Evolutionary conservation across 2,329 filamentous ascomycete genomes (phyloP).

Genomic region (Aaosphaeria arxii): DNA sequence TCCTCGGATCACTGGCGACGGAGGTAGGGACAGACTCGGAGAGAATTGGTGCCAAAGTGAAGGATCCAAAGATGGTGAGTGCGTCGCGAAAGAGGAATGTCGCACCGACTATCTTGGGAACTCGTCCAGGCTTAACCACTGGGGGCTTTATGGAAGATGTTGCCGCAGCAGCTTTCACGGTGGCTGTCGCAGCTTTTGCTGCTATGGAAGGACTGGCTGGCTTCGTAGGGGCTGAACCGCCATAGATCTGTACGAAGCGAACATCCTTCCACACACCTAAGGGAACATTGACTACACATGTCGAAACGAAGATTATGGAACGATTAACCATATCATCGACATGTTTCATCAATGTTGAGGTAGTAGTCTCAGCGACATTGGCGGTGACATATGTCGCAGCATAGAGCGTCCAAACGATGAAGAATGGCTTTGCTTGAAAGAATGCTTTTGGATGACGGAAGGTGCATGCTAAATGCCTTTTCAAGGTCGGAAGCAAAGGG

Average conservation of each 20-base stretch:
- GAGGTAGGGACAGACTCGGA: slow-evolving; percentile 6
- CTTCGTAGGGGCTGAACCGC: neutral
- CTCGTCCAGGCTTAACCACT: no score
- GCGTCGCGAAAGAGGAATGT: slow-evolving; percentile 28
- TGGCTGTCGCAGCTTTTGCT: neutral
- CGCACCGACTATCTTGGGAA: slow-evolving; percentile 12
- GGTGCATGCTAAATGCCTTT: slow-evolving; percentile 15
- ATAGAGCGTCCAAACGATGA: slow-evolving; percentile 27
- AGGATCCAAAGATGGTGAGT: slow-evolving; percentile 28
- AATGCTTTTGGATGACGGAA: slow-evolving; percentile 19
- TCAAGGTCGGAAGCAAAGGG: slow-evolving; percentile 5
- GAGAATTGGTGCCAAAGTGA: slow-evolving; percentile 24
- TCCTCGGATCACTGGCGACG: neutral
- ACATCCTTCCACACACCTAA: slow-evolving; percentile 28
- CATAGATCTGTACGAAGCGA: slow-evolving; percentile 25
- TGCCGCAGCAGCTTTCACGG: neutral
- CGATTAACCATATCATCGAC: slow-evolving; percentile 13
- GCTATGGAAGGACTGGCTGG: neutral
- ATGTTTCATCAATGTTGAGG: slow-evolving; percentile 6
- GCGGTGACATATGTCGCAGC: slow-evolving; percentile 24
- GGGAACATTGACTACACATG: slow-evolving; percentile 24
- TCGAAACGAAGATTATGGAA: slow-evolving; percentile 23
- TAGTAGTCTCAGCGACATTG: slow-evolving; percentile 20
- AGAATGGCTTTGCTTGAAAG: slow-evolving; percentile 24
- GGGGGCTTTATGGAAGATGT: neutral